Conservation (phyloP, 78 protist species). For the Planoprotostelium fungivorum region DNA sequence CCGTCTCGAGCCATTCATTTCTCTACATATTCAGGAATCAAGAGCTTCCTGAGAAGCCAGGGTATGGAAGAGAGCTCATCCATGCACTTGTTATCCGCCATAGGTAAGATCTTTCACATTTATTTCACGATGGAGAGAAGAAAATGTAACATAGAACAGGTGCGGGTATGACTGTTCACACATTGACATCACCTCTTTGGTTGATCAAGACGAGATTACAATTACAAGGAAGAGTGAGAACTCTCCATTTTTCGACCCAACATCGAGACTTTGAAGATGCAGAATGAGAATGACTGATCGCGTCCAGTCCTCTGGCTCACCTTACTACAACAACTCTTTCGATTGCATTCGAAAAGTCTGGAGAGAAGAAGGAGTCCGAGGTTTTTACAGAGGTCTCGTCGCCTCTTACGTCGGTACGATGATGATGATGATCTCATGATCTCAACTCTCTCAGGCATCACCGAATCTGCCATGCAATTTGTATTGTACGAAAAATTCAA, state of each 20-base stretch:
- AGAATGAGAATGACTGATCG: background rate
- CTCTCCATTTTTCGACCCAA: too few relatives aligned
- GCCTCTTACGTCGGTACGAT: constrained; percentile 51
- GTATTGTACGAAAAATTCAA: constrained; percentile 60
- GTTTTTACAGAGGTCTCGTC: constrained; percentile 59
- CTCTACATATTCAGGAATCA: constrained; percentile 31
- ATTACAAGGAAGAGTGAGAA: constrained; percentile 37
- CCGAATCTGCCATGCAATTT: constrained; percentile 67
- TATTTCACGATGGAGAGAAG: background rate
- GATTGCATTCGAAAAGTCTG: constrained; percentile 27
- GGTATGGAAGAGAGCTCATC: constrained; percentile 47
- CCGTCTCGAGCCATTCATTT: constrained; percentile 62
- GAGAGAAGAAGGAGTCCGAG: constrained; percentile 52
- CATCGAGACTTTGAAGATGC: background rate
- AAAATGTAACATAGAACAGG: background rate
- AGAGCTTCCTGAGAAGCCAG: constrained; percentile 12
- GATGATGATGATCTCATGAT: too few relatives aligned
- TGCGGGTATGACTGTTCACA: constrained; percentile 51
- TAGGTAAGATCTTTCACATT: background rate
- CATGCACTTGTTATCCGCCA: constrained; percentile 30
- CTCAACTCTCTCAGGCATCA: too few relatives aligned
- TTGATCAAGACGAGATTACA: constrained; percentile 55
- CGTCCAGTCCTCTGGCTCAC: constrained; percentile 13
- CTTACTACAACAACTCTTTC: constrained; percentile 19
- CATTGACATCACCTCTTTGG: constrained; percentile 48